Percentiles rank a stretch among this genome's conserved stretches.
These are phyloP conservation scores for Mycena rebaudengoi DNA, from an alignment of 768 basidiomycete species.

Conservation along the genomic window DNA sequence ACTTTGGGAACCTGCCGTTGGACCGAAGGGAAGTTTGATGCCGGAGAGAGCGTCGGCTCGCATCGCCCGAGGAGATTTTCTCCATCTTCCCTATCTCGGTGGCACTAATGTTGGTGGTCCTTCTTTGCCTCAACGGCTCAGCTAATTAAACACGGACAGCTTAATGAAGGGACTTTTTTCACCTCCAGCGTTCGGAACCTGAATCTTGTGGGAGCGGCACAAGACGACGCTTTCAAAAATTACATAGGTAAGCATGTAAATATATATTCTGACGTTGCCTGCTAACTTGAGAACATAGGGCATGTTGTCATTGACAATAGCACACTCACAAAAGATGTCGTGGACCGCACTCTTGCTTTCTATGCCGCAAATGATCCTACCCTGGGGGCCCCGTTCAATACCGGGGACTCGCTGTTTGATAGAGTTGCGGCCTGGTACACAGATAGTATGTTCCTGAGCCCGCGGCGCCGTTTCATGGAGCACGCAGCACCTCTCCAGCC, in stretches of 20 bases:
- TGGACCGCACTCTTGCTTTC: slow-evolving; percentile 46
- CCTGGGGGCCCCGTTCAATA: slow-evolving; percentile 61
- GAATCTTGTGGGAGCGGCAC: slow-evolving; percentile 45
- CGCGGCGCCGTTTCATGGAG: slow-evolving; percentile 59
- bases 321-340: slow-evolving; percentile 51
- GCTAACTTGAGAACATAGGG: no score
- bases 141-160: slow-evolving; percentile 34
- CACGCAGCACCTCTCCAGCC: slow-evolving; percentile 56
- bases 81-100: slow-evolving; percentile 62
- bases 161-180: slow-evolving; percentile 63
- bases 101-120: slow-evolving; percentile 59
- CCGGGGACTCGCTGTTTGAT: slow-evolving; percentile 68
- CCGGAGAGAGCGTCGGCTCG: slow-evolving; percentile 53
- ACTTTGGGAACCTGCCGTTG: slow-evolving; percentile 65
- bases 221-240: slow-evolving; percentile 53
- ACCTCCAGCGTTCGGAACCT: slow-evolving; percentile 48
- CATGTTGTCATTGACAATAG: slow-evolving; percentile 61
- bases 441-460: slow-evolving; percentile 62
- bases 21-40: slow-evolving; percentile 58
- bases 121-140: background rate
- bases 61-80: slow-evolving; percentile 57
- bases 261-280: no score
- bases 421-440: slow-evolving; percentile 66
- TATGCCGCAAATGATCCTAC: slow-evolving; percentile 60
- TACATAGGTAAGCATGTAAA: no score